Conservation (phyloP, 1,139 yeast species). For the Pichia sp. region DNA sequence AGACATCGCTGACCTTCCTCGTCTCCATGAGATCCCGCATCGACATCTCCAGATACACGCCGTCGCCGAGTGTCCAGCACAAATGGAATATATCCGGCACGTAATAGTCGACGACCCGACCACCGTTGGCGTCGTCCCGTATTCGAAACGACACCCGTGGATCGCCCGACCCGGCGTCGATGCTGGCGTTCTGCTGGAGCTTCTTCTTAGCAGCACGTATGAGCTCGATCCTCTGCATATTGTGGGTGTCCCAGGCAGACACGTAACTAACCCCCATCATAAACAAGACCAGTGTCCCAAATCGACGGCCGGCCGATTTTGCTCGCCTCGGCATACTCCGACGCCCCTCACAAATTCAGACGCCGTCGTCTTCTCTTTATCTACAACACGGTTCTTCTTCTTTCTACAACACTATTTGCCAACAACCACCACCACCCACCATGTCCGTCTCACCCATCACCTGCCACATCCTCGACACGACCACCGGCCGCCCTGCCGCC, state of each 20-base stretch:
- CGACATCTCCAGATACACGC: neutral
- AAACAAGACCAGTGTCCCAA: no score
- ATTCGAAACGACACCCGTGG: slow-evolving; percentile 5
- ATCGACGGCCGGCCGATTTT: no score
- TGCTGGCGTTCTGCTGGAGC: slow-evolving; percentile 1
- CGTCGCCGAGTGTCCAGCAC: slow-evolving; percentile 31
- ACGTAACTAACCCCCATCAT: no score
- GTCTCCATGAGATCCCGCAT: neutral
- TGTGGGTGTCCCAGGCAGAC: neutral
- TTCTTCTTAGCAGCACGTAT: slow-evolving; percentile 7
- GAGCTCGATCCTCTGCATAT: slow-evolving; percentile 1
- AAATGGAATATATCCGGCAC: slow-evolving; percentile 37
- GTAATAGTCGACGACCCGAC: slow-evolving; percentile 32
- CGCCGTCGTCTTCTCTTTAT: no score
- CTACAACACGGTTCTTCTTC: neutral
- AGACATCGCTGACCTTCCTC: slow-evolving; percentile 3
- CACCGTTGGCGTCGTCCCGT: neutral
- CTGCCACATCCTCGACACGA: slow-evolving; percentile 85
- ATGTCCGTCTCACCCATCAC: slow-evolving; percentile 54
- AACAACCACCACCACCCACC: neutral
- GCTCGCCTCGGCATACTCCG: slow-evolving; percentile 2
- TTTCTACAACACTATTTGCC: neutral
- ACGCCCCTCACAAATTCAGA: neutral
- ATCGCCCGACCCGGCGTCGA: slow-evolving; percentile 2
- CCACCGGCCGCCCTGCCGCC: slow-evolving; percentile 77